Percentiles rank a stretch among this genome's conserved stretches.
phyloP scores from a whole-genome alignment of 768 basidiomycete species.

The Boletus fagicola region DNA sequence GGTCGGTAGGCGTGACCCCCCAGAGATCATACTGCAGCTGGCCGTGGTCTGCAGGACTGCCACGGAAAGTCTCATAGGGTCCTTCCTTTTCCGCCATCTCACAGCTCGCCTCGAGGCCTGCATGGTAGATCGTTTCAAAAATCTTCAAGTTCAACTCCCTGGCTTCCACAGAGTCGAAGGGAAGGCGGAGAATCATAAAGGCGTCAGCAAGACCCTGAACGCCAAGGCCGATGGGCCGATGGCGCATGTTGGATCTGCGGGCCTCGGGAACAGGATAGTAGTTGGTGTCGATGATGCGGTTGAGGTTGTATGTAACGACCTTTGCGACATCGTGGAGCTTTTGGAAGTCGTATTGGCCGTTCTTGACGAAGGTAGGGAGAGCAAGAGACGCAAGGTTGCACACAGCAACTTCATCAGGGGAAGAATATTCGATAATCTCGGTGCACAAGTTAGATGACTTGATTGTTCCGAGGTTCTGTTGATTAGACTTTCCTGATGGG shows the following conservation, averaged over 20 bases:
- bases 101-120: conserved; percentile 83
- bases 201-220: conserved; percentile 97
- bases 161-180: conserved; percentile 89
- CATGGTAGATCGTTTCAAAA: conserved; percentile 99
- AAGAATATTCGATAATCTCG: conserved; percentile 97
- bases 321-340: conserved; percentile 93
- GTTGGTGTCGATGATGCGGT: conserved; percentile 92
- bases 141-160: conserved; percentile 90
- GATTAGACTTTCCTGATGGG: conserved; percentile 88
- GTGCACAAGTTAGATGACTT: conserved; percentile 99
- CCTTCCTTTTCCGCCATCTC: conserved; percentile 82
- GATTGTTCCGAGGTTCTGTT: conserved; percentile 97
- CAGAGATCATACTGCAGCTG: conserved; percentile 94
- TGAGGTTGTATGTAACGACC: conserved; percentile 90
- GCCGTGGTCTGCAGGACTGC: conserved; percentile 87
- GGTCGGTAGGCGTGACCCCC: conserved; percentile 82
- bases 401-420: conserved; percentile 96
- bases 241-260: conserved; percentile 90
- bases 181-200: conserved; percentile 96
- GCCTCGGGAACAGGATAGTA: conserved; percentile 95
- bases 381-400: conserved; percentile 98
- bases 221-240: conserved; percentile 96
- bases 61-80: conserved; percentile 85
- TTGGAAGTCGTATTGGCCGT: conserved; percentile 88
- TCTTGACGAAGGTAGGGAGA: conserved; percentile 84